These are phyloP conservation scores for Chlorella sp. DNA, from an alignment of 139 green algal species.

Conservation along the genomic window DNA sequence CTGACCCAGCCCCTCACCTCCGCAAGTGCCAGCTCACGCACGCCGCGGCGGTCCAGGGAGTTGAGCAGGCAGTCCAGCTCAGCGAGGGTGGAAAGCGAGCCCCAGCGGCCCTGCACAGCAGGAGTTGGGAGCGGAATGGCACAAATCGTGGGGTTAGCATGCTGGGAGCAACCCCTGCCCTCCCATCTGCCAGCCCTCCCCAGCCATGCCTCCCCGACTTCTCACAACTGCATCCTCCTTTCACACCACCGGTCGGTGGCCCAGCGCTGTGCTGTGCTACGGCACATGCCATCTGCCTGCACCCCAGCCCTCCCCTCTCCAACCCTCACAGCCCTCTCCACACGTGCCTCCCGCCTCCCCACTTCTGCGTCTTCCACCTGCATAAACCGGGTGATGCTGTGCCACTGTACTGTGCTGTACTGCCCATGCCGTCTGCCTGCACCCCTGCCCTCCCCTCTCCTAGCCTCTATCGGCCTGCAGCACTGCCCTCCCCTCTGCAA, in stretches of 20 bases:
- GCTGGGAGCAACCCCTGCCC: neutral
- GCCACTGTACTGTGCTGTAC: too few relatives aligned
- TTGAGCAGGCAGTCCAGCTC: constrained; percentile 56
- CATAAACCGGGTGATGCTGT: too few relatives aligned
- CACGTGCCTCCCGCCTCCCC: too few relatives aligned
- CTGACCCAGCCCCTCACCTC: constrained; percentile 16
- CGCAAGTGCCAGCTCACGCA: constrained; percentile 50
- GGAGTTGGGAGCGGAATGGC: too few relatives aligned
- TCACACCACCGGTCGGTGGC: constrained; percentile 34
- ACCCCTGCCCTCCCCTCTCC: too few relatives aligned
- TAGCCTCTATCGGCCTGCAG: neutral
- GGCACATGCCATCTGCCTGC: neutral
- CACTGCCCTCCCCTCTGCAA: neutral
- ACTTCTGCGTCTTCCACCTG: neutral
- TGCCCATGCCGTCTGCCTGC: too few relatives aligned
- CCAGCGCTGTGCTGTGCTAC: too few relatives aligned
- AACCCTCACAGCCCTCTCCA: too few relatives aligned
- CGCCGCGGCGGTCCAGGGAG: constrained; percentile 54
- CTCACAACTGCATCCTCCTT: constrained; percentile 46
- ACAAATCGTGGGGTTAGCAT: too few relatives aligned
- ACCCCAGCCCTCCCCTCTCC: neutral
- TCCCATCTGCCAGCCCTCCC: neutral
- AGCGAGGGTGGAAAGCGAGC: neutral
- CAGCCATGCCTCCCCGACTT: neutral
- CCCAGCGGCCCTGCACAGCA: constrained; percentile 37